phyloP scores from a whole-genome alignment of 2,329 filamentous ascomycete species.

The Xylaria sp. region DNA sequence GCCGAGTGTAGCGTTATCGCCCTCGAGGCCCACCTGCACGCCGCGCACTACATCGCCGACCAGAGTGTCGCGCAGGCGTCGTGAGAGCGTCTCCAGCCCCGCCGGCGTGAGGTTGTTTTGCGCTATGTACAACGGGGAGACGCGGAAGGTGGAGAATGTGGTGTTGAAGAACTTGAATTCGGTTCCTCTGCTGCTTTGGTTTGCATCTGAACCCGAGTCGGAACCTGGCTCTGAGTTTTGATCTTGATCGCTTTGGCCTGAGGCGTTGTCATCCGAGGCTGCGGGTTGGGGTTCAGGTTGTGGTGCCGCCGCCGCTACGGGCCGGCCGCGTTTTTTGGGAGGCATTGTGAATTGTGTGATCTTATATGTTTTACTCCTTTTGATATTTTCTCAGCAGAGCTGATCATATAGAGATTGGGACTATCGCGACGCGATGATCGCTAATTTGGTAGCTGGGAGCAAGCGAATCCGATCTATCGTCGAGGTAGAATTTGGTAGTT shows the following conservation, averaged over 20 bases:
- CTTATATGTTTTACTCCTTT: not conserved
- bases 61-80: constrained; percentile 63
- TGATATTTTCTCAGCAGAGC: not conserved
- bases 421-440: not conserved
- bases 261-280: constrained; percentile 13
- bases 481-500: not conserved
- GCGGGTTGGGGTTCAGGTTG: constrained; percentile 16
- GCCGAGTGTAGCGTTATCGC: constrained; percentile 53
- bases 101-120: constrained; percentile 50
- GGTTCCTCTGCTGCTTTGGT: constrained; percentile 7
- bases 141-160: constrained; percentile 66
- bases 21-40: constrained; percentile 59
- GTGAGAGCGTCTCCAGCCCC: constrained; percentile 57
- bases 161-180: constrained; percentile 64
- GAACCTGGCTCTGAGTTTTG: constrained; percentile 6
- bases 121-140: constrained; percentile 64
- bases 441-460: not conserved
- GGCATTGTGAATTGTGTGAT: constrained; percentile 37
- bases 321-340: constrained; percentile 40
- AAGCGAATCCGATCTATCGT: not conserved
- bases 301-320: constrained; percentile 30
- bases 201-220: constrained; percentile 5
- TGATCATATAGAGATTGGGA: not conserved
- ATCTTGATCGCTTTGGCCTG: constrained; percentile 4
- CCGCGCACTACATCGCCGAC: constrained; percentile 70